Conservation (phyloP, 768 basidiomycete genomes). For the Macrocybe gigantea region DNA sequence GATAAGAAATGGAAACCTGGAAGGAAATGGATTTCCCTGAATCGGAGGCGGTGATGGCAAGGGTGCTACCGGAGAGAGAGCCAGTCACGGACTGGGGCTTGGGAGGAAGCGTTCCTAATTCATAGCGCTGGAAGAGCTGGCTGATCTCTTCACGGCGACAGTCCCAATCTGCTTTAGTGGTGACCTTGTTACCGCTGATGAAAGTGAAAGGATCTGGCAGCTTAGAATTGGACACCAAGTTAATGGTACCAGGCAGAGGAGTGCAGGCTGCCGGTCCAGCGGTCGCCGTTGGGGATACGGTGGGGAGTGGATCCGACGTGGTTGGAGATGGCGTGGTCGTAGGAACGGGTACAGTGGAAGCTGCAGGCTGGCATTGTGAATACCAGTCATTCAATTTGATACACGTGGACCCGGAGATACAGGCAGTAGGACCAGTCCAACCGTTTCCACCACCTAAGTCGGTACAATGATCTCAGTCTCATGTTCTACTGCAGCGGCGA, state of each 20-base stretch:
- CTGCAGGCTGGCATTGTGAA: background rate
- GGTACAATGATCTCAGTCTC: too few species aligned
- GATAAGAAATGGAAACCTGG: conserved; percentile 37
- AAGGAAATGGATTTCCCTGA: conserved; percentile 44
- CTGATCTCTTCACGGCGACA: conserved; percentile 46
- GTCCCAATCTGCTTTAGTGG: conserved; percentile 40
- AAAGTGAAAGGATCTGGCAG: conserved; percentile 54
- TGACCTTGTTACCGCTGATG: conserved; percentile 34
- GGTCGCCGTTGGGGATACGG: background rate
- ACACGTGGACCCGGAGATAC: conserved; percentile 8
- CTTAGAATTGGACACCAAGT: conserved; percentile 29
- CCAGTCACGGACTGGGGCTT: conserved; percentile 41
- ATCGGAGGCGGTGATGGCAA: conserved; percentile 44
- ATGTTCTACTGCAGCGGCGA: too few species aligned
- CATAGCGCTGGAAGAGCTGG: conserved; percentile 45
- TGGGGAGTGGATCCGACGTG: background rate
- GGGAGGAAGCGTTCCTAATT: conserved; percentile 44
- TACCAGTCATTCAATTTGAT: conserved; percentile 9
- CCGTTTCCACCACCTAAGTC: conserved; percentile 3
- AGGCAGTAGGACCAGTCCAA: conserved; percentile 7
- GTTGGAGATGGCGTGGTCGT: conserved; percentile 5
- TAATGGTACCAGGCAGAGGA: conserved; percentile 22
- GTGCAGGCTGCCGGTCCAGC: conserved; percentile 18
- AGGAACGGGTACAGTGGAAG: conserved; percentile 12
- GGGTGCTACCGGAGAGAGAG: conserved; percentile 35